Evolutionary conservation across 352 stramenopile genomes (phyloP), one percentile per base, ranked within the genome.

Genomic region (Elongisporangium undulatum): DNA sequence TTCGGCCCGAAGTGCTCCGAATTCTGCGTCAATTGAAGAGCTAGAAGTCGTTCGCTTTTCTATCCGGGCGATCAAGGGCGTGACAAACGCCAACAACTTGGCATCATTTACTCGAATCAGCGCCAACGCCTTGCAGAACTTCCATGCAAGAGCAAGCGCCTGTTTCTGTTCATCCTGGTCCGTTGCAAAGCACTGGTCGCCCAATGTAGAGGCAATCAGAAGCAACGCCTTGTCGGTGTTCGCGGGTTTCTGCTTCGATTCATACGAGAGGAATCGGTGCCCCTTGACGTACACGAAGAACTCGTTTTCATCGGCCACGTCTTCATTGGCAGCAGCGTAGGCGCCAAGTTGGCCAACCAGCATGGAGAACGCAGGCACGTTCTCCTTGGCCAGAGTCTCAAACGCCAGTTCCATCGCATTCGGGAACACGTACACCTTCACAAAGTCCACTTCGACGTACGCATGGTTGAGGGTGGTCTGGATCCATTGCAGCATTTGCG

Each of bases 81-180:
- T 66, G 2, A 72, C 71, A 52, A 92, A 91, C 22, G 34, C 52
- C 0, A 75, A 64, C 23, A 88, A 23, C 23, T 85, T 69, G 10
- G 56, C 56, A 34, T 72, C 59, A 23, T 83, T 49, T 15, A 87
- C 41, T 13, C 73, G 68, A 17, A 92, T 48, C 12, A 87, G 48
- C 19, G 82, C 72, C 19, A 91, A 65, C 3, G 77, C 75, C 23
- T 84, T 81, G 53, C 72, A 85, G 29, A 86, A 78, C 59, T 90
- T 89, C 84, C 84, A 94, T n/a, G 68, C 73, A 24, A 82, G n/a
- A n/a, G 77, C 71, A 9, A 90, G 53, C 48, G 55, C 63, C 10
- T 53, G 53, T 7, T 23, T 24, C 15, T 75, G 59, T 0, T 29
- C 54, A 16, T 66, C 20, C 0, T 64, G n/a, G 10, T 59, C 23